Base-by-base conservation (phyloP, 192 early-diverging fungal species). In the Coemansia sp. region DNA sequence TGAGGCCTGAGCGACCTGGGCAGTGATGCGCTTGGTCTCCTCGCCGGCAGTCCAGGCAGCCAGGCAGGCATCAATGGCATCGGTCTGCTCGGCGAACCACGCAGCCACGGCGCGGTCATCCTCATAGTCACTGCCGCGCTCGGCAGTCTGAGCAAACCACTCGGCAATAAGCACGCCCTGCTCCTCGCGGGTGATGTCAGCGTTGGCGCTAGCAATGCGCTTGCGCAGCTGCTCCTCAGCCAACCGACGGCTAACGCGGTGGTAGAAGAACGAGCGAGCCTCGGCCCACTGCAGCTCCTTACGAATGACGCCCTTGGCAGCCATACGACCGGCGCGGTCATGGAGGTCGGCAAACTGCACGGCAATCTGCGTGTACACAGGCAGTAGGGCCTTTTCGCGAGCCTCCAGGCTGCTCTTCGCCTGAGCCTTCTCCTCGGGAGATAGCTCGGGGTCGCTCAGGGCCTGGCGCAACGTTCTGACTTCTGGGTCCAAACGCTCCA, bases 301-400 rank as follows among this genome's bases (percentile, higher is more conserved):
- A 19, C 84, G 78, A 49, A 99, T 86, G 1, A 88, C 88, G 34
- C 86, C 85, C 87, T 99, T 99, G 76, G 88, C 90, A 23, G 85
- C 78, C 94, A 99, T 97, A 56, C 96, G 89, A 14, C 90, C 88
- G 19, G 94, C 88, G 34, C 82, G 87, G 79, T 99, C 96, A 66
- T 99, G 96, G 47, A 99, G 82, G 67, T 99, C 96, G 24, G 96
- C 96, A 58, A 99, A 96, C 59, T 97, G 91, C 14, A 99, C 72
- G 17, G 91, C 92, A 22, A 91, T 81, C 68, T 97, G 94, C 60
- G 90, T 85, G 77, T 94, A 96, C 8, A 94, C 81, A 10, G 96
- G 93, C 37, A 99, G 39, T 19, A 99, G 69, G 41, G 83, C 80
- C 60, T 87, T 82, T 60, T 99, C 91, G 42, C 93, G 88, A 24